These are phyloP conservation scores for Anacardium occidentale DNA, from an alignment of 345 rosid genomes.

Conservation along the genomic window DNA sequence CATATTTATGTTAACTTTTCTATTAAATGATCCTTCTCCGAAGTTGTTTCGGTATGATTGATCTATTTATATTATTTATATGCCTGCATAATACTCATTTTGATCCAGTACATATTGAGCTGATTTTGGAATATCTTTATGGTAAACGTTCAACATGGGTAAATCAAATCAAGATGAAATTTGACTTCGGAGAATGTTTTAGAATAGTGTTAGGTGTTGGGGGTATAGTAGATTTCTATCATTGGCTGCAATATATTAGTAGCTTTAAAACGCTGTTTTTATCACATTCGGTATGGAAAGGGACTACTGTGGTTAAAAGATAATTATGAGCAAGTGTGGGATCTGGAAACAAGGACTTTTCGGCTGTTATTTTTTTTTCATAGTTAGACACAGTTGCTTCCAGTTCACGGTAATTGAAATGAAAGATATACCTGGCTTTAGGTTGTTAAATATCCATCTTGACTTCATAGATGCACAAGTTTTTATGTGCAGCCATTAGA, in stretches of 20 bases:
- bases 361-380: neutral
- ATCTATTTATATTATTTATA: neutral
- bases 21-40: neutral
- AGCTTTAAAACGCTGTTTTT: neutral
- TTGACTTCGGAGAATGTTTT: neutral
- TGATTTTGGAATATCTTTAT: neutral
- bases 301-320: neutral
- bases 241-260: too few species aligned
- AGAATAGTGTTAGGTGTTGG: neutral
- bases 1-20: neutral
- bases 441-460: neutral
- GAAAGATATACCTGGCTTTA: neutral
- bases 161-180: neutral
- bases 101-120: neutral
- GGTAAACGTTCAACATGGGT: neutral
- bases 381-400: neutral
- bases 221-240: neutral
- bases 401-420: neutral
- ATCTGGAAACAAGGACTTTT: neutral
- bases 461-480: neutral
- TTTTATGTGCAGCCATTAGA: neutral
- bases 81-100: neutral
- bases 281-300: neutral
- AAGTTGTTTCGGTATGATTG: neutral
- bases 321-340: neutral